Conservation (phyloP, 2,329 filamentous ascomycete species). For the Penicillium janthinellum region DNA sequence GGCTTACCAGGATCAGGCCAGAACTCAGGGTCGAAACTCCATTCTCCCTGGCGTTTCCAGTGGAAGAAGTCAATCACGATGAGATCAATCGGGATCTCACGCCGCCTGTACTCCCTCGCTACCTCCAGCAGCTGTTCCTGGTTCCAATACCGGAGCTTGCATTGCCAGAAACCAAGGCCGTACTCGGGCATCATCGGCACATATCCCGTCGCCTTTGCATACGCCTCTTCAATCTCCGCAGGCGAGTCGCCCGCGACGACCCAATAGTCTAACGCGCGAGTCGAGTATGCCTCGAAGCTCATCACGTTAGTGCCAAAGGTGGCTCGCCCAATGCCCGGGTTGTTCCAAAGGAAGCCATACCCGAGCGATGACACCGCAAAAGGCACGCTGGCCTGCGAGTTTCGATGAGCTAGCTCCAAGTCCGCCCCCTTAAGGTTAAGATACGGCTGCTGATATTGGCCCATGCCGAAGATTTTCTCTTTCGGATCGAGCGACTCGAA, state of each 20-base stretch:
- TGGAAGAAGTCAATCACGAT: slow-evolving; percentile 72
- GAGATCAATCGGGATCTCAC: slow-evolving; percentile 61
- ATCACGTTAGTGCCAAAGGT: slow-evolving; percentile 64
- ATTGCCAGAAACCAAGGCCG: slow-evolving; percentile 69
- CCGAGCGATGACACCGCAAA: slow-evolving; percentile 63
- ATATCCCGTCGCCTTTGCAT: slow-evolving; percentile 59
- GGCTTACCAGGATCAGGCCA: slow-evolving; percentile 63
- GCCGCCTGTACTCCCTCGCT: slow-evolving; percentile 60
- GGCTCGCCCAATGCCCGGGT: slow-evolving; percentile 62
- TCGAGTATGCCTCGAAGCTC: slow-evolving; percentile 63
- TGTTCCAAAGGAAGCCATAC: slow-evolving; percentile 69
- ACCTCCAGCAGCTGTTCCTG: slow-evolving; percentile 65
- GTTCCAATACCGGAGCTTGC: slow-evolving; percentile 66
- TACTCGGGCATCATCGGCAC: slow-evolving; percentile 71
- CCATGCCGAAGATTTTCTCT: slow-evolving; percentile 69
- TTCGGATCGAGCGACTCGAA: slow-evolving; percentile 58
- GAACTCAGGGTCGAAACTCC: slow-evolving; percentile 65
- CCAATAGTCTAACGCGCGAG: slow-evolving; percentile 64
- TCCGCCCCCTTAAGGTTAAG: slow-evolving; percentile 66
- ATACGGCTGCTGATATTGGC: slow-evolving; percentile 66
- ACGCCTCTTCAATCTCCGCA: slow-evolving; percentile 58
- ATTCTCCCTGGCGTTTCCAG: slow-evolving; percentile 68
- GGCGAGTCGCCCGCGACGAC: slow-evolving; percentile 61
- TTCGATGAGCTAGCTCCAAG: slow-evolving; percentile 66
- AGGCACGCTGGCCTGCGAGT: slow-evolving; percentile 66